Evolutionary conservation across 306 rosid species (phyloP).

Genomic region (Amphicarpaea edgeworthii): DNA sequence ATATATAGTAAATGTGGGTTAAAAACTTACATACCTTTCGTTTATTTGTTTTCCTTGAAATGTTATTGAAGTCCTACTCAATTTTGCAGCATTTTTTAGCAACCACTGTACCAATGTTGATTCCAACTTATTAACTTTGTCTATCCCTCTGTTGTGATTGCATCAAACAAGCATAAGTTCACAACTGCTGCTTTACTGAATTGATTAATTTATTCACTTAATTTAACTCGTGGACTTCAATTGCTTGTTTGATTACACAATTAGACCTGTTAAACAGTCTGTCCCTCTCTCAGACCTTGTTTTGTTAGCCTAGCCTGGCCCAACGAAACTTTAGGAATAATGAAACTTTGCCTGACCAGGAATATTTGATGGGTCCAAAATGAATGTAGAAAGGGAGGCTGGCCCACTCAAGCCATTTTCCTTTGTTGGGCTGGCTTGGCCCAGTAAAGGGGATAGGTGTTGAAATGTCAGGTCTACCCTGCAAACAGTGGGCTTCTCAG

Average conservation of each 20-base stretch:
- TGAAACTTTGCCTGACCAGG: constrained; percentile 8
- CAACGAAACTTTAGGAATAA: neutral
- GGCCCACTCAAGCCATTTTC: constrained; percentile 2
- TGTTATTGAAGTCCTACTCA: neutral
- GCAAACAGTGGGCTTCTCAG: neutral
- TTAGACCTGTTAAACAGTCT: neutral
- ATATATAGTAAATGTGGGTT: neutral
- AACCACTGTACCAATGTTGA: constrained; percentile 1
- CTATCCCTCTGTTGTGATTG: constrained; percentile 17
- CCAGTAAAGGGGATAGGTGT: neutral
- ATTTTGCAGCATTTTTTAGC: neutral
- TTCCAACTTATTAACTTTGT: constrained; percentile 1
- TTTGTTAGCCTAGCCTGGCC: constrained; percentile 1
- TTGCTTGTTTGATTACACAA: constrained; percentile 20
- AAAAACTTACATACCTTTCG: neutral
- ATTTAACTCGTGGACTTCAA: constrained; percentile 16
- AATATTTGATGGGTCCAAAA: constrained; percentile 17
- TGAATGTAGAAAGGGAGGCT: neutral
- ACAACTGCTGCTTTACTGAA: constrained; percentile 1
- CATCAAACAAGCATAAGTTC: constrained; percentile 19
- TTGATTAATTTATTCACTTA: constrained; percentile 1
- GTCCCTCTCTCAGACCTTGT: neutral
- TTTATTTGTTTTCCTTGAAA: constrained; percentile 15
- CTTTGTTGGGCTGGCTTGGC: constrained; percentile 21
- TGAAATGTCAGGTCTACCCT: neutral